Evolutionary conservation across 2,329 filamentous ascomycete species (phyloP), one percentile per base, ranked within the genome.

Genomic region (Fusarium sp.): DNA sequence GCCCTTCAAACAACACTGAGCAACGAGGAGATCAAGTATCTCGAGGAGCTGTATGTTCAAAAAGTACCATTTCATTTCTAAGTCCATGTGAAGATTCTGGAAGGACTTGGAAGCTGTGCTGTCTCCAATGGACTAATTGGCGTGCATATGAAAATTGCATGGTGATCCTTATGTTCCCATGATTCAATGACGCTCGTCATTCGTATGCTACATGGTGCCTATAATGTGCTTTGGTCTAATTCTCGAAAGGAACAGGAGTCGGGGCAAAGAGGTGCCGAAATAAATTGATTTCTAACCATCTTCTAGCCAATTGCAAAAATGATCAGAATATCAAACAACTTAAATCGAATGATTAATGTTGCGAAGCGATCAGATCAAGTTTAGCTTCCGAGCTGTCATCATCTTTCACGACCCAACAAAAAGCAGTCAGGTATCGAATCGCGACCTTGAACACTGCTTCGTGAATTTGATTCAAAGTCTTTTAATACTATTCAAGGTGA

Each of bases 361-460:
- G 11, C 8, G 12, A 55, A 8, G 11, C 20, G 26, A 10, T 55
- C 51, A 1, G 36, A 42, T 42, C 51, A 14, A 55, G 51, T 30
- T 55, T 55, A 55, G 51, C 51, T 55, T 55, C 35, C 51, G 51
- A 55, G 51, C 24, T n/a, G 2, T n/a, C n/a, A n/a, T n/a, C n/a
- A n/a, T n/a, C n/a, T n/a, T n/a, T n/a, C n/a, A n/a, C n/a, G n/a
- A n/a, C n/a, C n/a, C n/a, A n/a, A n/a, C n/a, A n/a, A n/a, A n/a
- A n/a, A n/a, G n/a, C n/a, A n/a, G n/a, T n/a, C n/a, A n/a, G n/a
- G n/a, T n/a, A n/a, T n/a, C n/a, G n/a, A n/a, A n/a, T n/a, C n/a
- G n/a, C n/a, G n/a, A n/a, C n/a, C n/a, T n/a, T n/a, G n/a, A n/a
- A n/a, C n/a, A n/a, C n/a, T n/a, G n/a, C n/a, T n/a, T n/a, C n/a